Conservation (phyloP, 2,329 filamentous ascomycete species). For the Colletotrichum ledebouriae region DNA sequence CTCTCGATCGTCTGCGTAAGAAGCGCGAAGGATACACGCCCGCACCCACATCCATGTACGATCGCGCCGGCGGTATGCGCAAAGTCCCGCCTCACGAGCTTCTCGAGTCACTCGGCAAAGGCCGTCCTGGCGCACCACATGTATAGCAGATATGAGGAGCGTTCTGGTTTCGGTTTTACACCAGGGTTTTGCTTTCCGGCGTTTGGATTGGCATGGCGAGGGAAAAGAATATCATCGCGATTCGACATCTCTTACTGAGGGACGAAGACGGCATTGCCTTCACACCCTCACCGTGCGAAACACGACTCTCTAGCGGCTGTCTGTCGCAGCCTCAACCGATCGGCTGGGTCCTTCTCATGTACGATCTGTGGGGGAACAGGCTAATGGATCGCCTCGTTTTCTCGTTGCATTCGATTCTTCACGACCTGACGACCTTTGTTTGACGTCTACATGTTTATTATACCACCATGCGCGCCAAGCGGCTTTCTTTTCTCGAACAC, state of each 20-base stretch:
- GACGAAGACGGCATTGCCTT: slow-evolving; percentile 20
- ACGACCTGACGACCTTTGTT: slow-evolving; percentile 45
- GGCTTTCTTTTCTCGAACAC: slow-evolving; percentile 42
- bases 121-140: slow-evolving; percentile 62
- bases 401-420: slow-evolving; percentile 43
- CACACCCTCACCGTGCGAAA: background rate
- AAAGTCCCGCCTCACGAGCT: slow-evolving; percentile 73
- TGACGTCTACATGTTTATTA: slow-evolving; percentile 45
- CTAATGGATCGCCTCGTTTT: slow-evolving; percentile 22
- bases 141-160: slow-evolving; percentile 55
- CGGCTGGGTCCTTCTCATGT: background rate
- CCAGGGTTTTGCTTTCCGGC: slow-evolving; percentile 47
- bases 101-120: slow-evolving; percentile 65
- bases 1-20: slow-evolving; percentile 82
- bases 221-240: slow-evolving; percentile 36
- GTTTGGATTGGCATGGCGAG: slow-evolving; percentile 52
- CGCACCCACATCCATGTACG: slow-evolving; percentile 77
- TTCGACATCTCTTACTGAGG: slow-evolving; percentile 31
- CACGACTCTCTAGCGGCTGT: background rate
- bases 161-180: slow-evolving; percentile 28
- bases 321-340: slow-evolving; percentile 5
- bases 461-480: slow-evolving; percentile 41
- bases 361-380: slow-evolving; percentile 18
- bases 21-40: slow-evolving; percentile 84
- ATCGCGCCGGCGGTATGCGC: slow-evolving; percentile 69